Evolutionary conservation across 805 yeast species (phyloP).

Genomic region (Barnettozyma botsteinii): DNA sequence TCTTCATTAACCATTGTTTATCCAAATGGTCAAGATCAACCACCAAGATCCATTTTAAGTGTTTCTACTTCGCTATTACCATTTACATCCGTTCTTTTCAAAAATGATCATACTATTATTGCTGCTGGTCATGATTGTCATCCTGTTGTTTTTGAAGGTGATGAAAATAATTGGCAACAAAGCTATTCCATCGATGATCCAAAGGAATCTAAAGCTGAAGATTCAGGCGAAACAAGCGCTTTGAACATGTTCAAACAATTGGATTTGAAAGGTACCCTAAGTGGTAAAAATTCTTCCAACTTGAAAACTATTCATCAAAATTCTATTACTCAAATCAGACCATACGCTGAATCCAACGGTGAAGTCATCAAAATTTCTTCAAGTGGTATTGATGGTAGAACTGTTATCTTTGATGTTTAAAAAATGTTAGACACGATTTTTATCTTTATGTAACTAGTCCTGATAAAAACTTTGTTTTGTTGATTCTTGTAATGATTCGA

Average conservation of each 20-base stretch:
- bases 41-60: slow-evolving; percentile 54
- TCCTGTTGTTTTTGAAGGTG: slow-evolving; percentile 79
- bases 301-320: slow-evolving; percentile 85
- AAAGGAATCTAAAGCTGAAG: slow-evolving; percentile 45
- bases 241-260: slow-evolving; percentile 91
- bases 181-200: slow-evolving; percentile 41
- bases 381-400: slow-evolving; percentile 87
- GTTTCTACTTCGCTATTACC: slow-evolving; percentile 72
- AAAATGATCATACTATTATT: slow-evolving; percentile 57
- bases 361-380: slow-evolving; percentile 57
- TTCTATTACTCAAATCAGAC: slow-evolving; percentile 65
- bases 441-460: neutral
- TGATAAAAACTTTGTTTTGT: slow-evolving; percentile 17
- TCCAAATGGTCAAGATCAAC: slow-evolving; percentile 60
- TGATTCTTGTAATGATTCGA: slow-evolving; percentile 18
- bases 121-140: slow-evolving; percentile 93
- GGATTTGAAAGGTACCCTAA: slow-evolving; percentile 86
- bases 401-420: slow-evolving; percentile 59
- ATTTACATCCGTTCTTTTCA: slow-evolving; percentile 69
- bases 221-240: slow-evolving; percentile 62
- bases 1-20: slow-evolving; percentile 76
- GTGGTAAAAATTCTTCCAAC: slow-evolving; percentile 36
- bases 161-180: slow-evolving; percentile 57
- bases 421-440: neutral
- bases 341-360: slow-evolving; percentile 36